Base-by-base conservation (phyloP, 768 basidiomycete genomes). In the Artomyces pyxidatus region DNA sequence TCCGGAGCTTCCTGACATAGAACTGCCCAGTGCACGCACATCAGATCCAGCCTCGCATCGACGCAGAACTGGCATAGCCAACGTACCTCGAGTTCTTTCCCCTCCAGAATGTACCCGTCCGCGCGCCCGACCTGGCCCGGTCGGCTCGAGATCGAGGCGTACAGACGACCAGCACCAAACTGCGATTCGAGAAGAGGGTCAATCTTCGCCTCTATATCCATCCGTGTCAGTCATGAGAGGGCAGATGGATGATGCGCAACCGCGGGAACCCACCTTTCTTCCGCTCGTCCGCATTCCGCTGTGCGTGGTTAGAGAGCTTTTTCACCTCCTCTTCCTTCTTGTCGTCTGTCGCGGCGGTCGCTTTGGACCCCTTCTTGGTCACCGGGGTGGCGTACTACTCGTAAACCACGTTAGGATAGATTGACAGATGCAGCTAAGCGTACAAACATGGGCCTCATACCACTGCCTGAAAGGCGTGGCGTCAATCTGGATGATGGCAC, bases 391-490 rank as follows among this genome's bases (percentile, higher is more conserved):
- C 95, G 67, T 98, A 99, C 92, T 96, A 60, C 23, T 49, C 42
- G 45, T 40, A 32, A 19, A 53, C 35, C 37, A n/a, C 27, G 7
- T 52, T 32, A 49, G 52, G 4, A 54, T 46, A 23, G 21, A 35
- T n/a, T 46, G 11, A 41, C 35, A 45, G 8, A 38, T 19, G 21
- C 22, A 19, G 16, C 12, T 25, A 12, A 22, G 44, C 16, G 25
- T 8, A 83, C 92, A 60, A 69, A 94, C 92, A 73, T 98, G 94
- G 35, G 90, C 74, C 74, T 99, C 96, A 67, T 97, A 99, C 94
- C 94, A 98, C 75, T 97, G 94, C 59, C 94, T 83, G 89, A 98
- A 99, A 55, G 96, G 96, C 27, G 95, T 84, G 55, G 96, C 95
- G 74, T 99, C 96, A 63, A 99, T 70, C 68, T 98, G 94, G 70